A percentile compares a stretch with the other conserved stretches of the same genome.
phyloP scores from a whole-genome alignment of 140 eudicot species.

The Senecio squalidus region DNA sequence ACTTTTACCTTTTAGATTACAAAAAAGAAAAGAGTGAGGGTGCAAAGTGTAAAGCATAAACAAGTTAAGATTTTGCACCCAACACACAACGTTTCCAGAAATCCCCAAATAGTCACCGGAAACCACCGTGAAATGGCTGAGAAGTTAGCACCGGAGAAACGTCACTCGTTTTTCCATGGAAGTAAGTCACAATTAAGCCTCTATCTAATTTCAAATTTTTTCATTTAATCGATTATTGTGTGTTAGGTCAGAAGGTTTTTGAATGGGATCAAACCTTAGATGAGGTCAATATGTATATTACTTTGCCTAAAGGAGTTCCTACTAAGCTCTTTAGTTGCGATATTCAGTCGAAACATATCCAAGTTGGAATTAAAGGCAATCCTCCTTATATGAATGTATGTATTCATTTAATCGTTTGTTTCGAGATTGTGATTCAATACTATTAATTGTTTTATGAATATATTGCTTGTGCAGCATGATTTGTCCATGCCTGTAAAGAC shows the following conservation, averaged over 20 bases:
- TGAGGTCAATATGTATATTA: constrained; percentile 87
- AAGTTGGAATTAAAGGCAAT: constrained; percentile 95
- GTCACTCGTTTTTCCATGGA: constrained; percentile 71
- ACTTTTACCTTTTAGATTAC: too few relatives aligned
- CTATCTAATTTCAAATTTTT: not conserved
- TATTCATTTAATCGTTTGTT: not conserved
- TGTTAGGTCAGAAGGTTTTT: constrained; percentile 78
- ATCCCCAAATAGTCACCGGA: not conserved
- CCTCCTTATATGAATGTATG: constrained; percentile 83
- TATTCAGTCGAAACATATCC: constrained; percentile 70
- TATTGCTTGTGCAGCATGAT: constrained; percentile 59
- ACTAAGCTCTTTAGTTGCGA: constrained; percentile 62
- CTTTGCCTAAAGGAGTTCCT: constrained; percentile 70
- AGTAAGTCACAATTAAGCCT: constrained; percentile 36
- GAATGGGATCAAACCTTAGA: constrained; percentile 98
- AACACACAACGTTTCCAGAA: too few relatives aligned
- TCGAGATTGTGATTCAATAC: not conserved
- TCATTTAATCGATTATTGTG: not conserved
- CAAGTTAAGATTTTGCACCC: too few relatives aligned
- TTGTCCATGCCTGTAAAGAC: constrained; percentile 71
- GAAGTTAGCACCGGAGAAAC: constrained; percentile 89
- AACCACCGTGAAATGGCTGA: constrained; percentile 67
- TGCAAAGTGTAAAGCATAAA: too few relatives aligned
- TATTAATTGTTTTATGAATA: not conserved
- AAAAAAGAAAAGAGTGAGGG: too few relatives aligned